A percentile compares a stretch with the other conserved stretches of the same genome.
Conservation (phyloP, 768 basidiomycete genomes). For the Fomitopsis pulvina region DNA sequence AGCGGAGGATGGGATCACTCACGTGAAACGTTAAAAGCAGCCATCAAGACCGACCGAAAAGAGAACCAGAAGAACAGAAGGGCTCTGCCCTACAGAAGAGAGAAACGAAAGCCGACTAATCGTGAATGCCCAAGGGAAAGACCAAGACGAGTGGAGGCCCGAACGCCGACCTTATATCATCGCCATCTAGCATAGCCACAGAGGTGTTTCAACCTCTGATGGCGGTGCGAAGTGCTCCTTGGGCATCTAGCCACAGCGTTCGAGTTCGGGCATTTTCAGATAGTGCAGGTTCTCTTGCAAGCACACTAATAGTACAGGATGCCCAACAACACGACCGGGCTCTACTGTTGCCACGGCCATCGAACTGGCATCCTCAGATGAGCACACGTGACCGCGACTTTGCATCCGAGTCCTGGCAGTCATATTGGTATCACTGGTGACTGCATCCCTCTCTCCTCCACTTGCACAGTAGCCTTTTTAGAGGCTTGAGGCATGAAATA, state of each 20-base stretch:
- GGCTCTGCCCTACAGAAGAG: conserved; percentile 12
- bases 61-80: conserved; percentile 9
- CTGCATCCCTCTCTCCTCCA: background rate
- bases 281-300: too few relatives aligned
- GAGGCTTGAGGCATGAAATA: background rate
- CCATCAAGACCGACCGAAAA: conserved; percentile 22
- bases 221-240: background rate
- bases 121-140: background rate
- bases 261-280: too few relatives aligned
- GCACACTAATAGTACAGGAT: too few relatives aligned
- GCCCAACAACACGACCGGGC: too few relatives aligned
- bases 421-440: too few relatives aligned
- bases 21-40: conserved; percentile 25
- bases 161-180: background rate
- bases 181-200: background rate
- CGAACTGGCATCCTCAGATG: too few relatives aligned
- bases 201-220: background rate
- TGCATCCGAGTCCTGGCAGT: too few relatives aligned
- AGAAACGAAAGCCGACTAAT: conserved; percentile 7
- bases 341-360: too few relatives aligned
- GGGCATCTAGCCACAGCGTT: too few relatives aligned
- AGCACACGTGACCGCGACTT: too few relatives aligned
- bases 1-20: conserved; percentile 6
- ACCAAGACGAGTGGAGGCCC: background rate
- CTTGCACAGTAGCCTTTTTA: too few relatives aligned